These are phyloP conservation scores for Candida hungchunana DNA, from an alignment of 805 yeast genomes.

Conservation along the genomic window DNA sequence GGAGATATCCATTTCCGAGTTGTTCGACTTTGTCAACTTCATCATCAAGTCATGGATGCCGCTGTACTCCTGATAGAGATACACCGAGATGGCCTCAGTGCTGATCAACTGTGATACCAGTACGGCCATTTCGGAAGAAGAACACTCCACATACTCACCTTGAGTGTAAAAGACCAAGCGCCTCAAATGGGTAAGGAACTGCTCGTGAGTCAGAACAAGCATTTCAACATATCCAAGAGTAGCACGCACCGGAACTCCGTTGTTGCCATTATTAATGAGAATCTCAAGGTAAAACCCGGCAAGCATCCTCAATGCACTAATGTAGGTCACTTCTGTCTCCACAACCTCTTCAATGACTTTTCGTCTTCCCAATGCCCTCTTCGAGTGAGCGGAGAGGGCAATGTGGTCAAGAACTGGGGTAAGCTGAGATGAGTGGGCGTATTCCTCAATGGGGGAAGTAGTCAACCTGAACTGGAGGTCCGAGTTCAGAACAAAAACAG, in stretches of 20 bases:
- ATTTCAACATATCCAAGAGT: slow-evolving; percentile 27
- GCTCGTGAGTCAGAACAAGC: slow-evolving; percentile 31
- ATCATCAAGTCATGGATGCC: slow-evolving; percentile 31
- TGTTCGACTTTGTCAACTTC: slow-evolving; percentile 26
- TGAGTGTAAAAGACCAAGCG: slow-evolving; percentile 5
- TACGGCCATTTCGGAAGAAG: slow-evolving; percentile 25
- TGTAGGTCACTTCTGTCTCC: slow-evolving; percentile 44
- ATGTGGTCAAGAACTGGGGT: slow-evolving; percentile 11
- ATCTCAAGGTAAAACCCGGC: slow-evolving; percentile 41
- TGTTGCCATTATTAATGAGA: slow-evolving; percentile 28
- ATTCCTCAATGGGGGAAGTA: too few species aligned
- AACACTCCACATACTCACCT: slow-evolving; percentile 3
- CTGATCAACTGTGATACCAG: slow-evolving; percentile 22
- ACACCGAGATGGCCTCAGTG: slow-evolving; percentile 24
- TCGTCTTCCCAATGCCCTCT: slow-evolving; percentile 20
- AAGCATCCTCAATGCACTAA: slow-evolving; percentile 41
- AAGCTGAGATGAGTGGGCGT: slow-evolving; percentile 20
- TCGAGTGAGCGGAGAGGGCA: slow-evolving; percentile 17
- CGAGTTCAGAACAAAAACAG: too few species aligned
- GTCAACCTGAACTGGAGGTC: too few species aligned
- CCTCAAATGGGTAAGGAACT: slow-evolving; percentile 28
- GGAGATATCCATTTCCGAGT: slow-evolving; percentile 21
- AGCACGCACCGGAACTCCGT: slow-evolving; percentile 34
- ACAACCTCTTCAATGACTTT: slow-evolving; percentile 42
- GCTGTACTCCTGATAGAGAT: slow-evolving; percentile 34